Evolutionary conservation across 441 rosid genomes (phyloP), one percentile per base, ranked within the genome.

Genomic region (Pelargonium fulgidum): DNA sequence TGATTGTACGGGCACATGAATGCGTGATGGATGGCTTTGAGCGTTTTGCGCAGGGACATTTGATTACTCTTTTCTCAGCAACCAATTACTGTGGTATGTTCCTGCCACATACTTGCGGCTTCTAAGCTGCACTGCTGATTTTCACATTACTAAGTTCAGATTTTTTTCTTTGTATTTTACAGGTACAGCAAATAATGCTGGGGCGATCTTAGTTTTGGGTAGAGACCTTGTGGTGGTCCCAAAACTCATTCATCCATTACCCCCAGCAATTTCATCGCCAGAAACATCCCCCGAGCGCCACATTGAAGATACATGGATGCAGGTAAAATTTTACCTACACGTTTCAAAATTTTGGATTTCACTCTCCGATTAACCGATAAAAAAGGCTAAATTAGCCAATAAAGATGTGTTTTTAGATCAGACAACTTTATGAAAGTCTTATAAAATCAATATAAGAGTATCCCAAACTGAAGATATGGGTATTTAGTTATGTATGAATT

Each of bases 1-100:
- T 94, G 80, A 94, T 94, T 76, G 97, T 94, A 16, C 92, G 97
- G 63, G 99, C 97, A 39, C 97, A 94, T 68, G 99, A 94, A 81
- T 94, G 97, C 45, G 99, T 94, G 76, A 94, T 94, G 99, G 99
- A 94, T 69, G 99, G 99, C 50, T 94, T 94, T 65, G 97, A 91
- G 86, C 97, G 97, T 39, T 91, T 94, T 44, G 99, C 97, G 4
- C 97, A 94, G 65, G 99, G 97, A 66, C 99, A 92, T 81, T 84
- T 94, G 66, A 94, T 94, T 75, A 94, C 99, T 2, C 93, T 94
- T 79, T 94, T 95, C 81, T 94, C 99, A 0, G 97, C 97, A 24
- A 94, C 99, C 70, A 94, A 94, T 72, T 94, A 94, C 75, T 94
- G 99, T 26, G 99, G 99, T 94, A 80, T 44, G 83, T 80, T 61